Conservation (phyloP, 164 flowering plant genomes). For the Saururus chinensis region DNA sequence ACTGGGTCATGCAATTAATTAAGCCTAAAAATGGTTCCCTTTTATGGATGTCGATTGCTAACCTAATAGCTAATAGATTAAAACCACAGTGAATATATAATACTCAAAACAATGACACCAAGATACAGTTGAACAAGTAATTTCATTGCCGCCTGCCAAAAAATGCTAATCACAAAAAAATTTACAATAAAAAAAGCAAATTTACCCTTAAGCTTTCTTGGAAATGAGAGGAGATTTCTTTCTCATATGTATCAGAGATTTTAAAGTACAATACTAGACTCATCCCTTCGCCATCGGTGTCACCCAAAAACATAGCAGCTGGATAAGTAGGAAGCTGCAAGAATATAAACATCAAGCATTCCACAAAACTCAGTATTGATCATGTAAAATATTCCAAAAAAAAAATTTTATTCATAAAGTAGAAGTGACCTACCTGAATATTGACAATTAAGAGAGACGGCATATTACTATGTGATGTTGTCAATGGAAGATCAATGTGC, state of each 20-base stretch:
- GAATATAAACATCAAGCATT: not conserved
- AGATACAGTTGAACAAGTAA: no score
- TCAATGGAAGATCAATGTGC: slow-evolving; percentile 79
- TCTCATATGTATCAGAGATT: slow-evolving; percentile 59
- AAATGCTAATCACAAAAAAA: no score
- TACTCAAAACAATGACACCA: no score
- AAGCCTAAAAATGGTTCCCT: no score
- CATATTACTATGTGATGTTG: slow-evolving; percentile 43
- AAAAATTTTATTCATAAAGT: not conserved
- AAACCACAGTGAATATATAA: no score
- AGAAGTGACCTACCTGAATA: slow-evolving; percentile 50
- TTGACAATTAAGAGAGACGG: slow-evolving; percentile 87
- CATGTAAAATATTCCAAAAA: not conserved
- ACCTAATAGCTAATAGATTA: no score
- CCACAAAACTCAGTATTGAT: not conserved
- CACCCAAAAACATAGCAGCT: slow-evolving; percentile 81
- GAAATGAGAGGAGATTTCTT: slow-evolving; percentile 48
- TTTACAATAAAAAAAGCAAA: not conserved
- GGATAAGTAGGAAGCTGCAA: slow-evolving; percentile 82
- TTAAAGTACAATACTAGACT: slow-evolving; percentile 83
- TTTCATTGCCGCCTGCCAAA: no score
- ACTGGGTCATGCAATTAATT: no score
- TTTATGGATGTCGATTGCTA: no score
- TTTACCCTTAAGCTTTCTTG: slow-evolving; percentile 68
- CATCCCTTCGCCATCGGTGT: slow-evolving; percentile 87